phyloP scores from a whole-genome alignment of 2,329 filamentous ascomycete species.

The Onygenales sp. region DNA sequence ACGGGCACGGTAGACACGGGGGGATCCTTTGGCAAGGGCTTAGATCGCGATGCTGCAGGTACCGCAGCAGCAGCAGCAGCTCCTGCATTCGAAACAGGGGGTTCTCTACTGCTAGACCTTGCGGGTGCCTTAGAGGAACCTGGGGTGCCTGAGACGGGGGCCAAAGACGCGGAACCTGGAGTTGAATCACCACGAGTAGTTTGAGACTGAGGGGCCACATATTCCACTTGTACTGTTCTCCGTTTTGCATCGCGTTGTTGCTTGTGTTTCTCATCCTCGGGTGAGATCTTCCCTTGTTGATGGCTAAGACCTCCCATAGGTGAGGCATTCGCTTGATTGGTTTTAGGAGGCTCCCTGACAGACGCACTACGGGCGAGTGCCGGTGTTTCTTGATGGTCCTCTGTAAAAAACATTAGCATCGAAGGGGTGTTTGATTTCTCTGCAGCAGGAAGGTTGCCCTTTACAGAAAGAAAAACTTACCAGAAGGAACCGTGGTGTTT shows the following conservation, averaged over 20 bases:
- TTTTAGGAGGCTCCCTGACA: constrained; percentile 75
- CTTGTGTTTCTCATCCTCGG: constrained; percentile 43
- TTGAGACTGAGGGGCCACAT: constrained; percentile 82
- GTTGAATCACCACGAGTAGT: constrained; percentile 60
- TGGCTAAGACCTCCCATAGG: constrained; percentile 54
- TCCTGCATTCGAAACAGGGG: constrained; percentile 26
- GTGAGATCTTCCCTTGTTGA: constrained; percentile 66
- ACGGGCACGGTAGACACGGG: constrained; percentile 36
- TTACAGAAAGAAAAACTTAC: constrained; percentile 28
- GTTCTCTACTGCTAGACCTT: constrained; percentile 38
- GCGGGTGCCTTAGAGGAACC: constrained; percentile 17
- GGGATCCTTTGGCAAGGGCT: constrained; percentile 52
- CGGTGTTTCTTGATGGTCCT: constrained; percentile 50
- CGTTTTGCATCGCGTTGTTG: constrained; percentile 66
- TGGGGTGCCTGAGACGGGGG: constrained; percentile 14
- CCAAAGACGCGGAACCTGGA: constrained; percentile 22
- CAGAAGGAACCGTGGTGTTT: constrained; percentile 59
- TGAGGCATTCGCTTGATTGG: constrained; percentile 19
- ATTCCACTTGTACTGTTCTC: constrained; percentile 93
- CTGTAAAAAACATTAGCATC: constrained; percentile 14
- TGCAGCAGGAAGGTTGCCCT: too few relatives aligned
- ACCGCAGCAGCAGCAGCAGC: constrained; percentile 11
- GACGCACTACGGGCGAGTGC: constrained; percentile 77
- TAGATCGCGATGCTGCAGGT: constrained; percentile 23
- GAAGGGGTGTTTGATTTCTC: too few relatives aligned